Evolutionary conservation across 169 alveolate genomes (phyloP), one percentile per base, ranked within the genome.

Genomic region (Cryptosporidium sp.): DNA sequence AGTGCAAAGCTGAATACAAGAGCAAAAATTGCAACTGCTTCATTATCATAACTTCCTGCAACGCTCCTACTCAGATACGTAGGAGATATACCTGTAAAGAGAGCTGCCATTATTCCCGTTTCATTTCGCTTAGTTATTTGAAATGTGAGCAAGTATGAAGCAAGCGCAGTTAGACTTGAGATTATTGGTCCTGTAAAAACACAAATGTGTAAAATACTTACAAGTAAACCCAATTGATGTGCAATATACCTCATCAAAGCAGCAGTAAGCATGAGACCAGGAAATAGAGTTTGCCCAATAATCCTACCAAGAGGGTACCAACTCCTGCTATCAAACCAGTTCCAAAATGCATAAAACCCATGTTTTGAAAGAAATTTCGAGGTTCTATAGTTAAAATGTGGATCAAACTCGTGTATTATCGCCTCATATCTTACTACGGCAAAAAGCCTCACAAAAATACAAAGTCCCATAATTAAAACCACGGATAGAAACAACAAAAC

Each of bases 251-350:
- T 91, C 93, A 85, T 96, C 93, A 93, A 86, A 39, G 95, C 95
- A 35, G 99, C 94, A 3, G 99, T 97, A 18, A 96, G 92, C 99
- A 98, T 98, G 70, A 98, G 92, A 14, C 99, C 99, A 21, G 99
- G 99, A 91, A 96, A 98, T 31, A 97, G 93, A 2, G 99, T 98
- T 58, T 98, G 99, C 21, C 99, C 99, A 53, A 98, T 96, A 62
- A 94, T 95, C 84, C 99, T 95, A 14, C 99, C 99, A 12, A 98
- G 94, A 8, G 99, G 99, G 91, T 97, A 98, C 99, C 99, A 98
- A 69, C 85, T 71, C 87, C 95, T 93, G 29, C 93, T 94, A 87
- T 98, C 99, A 91, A 96, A 98, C 98, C 99, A 98, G 92, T 98
- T 96, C 99, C 99, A 97, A 91, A 98, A 97, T 44, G 96, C 96